Evolutionary conservation across 2,329 filamentous ascomycete species (phyloP).

Genomic region (Exophiala calicioides): DNA sequence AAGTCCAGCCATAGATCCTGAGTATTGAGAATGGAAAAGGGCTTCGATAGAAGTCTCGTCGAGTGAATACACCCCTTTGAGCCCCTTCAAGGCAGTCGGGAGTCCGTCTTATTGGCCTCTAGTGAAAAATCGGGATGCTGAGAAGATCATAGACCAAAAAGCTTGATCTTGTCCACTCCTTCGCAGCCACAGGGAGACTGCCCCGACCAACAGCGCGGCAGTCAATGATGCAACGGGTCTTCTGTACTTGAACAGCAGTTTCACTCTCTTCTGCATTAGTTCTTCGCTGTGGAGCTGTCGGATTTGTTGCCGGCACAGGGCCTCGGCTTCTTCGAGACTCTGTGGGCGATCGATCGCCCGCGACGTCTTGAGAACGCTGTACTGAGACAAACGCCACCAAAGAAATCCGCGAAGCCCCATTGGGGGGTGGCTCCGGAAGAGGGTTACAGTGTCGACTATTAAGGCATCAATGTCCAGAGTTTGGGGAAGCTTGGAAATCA

Average conservation of each 20-base stretch:
- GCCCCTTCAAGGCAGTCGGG: not conserved
- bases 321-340: conserved; percentile 65
- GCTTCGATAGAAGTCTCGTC: not conserved
- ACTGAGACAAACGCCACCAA: conserved; percentile 71
- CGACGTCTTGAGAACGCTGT: conserved; percentile 85
- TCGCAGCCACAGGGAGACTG: conserved; percentile 68
- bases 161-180: conserved; percentile 43
- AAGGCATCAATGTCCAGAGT: conserved; percentile 78
- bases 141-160: conserved; percentile 21
- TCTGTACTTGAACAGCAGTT: conserved; percentile 64
- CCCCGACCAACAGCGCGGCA: conserved; percentile 66
- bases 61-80: not conserved
- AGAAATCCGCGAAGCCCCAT: conserved; percentile 62
- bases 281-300: conserved; percentile 70
- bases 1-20: too few species aligned
- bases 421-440: conserved; percentile 71
- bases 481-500: conserved; percentile 81
- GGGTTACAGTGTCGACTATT: conserved; percentile 63
- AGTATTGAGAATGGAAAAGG: too few species aligned
- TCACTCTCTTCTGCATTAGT: conserved; percentile 52
- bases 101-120: not conserved
- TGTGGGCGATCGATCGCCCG: conserved; percentile 57
- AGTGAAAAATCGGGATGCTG: conserved; percentile 5
- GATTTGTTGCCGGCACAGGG: conserved; percentile 70
- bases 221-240: conserved; percentile 63